Base-by-base conservation (phyloP, 2,329 filamentous ascomycete genomes). In the Colletotrichum plurivorum region DNA sequence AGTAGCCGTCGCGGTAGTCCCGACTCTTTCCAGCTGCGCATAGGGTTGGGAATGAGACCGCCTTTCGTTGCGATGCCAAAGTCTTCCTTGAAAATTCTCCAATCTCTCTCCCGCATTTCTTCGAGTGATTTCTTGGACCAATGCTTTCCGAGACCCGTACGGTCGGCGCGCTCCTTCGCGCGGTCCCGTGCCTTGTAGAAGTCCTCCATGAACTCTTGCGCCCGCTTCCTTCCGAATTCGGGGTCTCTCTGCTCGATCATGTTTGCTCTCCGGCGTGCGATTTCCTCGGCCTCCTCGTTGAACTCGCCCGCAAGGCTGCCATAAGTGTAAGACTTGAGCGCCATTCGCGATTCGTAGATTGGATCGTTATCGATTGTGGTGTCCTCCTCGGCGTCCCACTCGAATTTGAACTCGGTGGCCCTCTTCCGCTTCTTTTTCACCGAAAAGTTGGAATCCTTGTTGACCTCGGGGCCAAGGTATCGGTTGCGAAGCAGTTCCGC, bases 61-160 rank as follows among this genome's bases (percentile, higher is more conserved):
- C 96, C 96, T 80, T 97, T 98, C 9, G 94, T 98, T 48, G 92
- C 88, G 78, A 99, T 99, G 75, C 96, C 97, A 83, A 97, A 98
- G 81, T 99, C 95, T 80, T 98, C 96, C 82, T 98, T 99, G 90
- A 99, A 98, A 75, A 99, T 98, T 78, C 96, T 93, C 96, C 96
- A 99, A 81, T 99, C 96, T 78, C 96, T 88, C 82, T 98, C 95
- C 71, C 94, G 93, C 96, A 99, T 99, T 75, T 97, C 93, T 15
- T 93, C 90, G 71, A 98, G 84, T 71, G 87, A 88, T 89, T 99
- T 99, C 78, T 98, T 94, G 63, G 93, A 94, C 96, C 96, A 99
- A 81, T 97, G 94, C 80, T 95, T 95, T 75, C 97, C 95, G 65
- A 97, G 86, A 41, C 91, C 92, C 72, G 92, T 94, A 71, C 92